Conservation (phyloP, 306 rosid species). For the Medicago ruthenica region DNA sequence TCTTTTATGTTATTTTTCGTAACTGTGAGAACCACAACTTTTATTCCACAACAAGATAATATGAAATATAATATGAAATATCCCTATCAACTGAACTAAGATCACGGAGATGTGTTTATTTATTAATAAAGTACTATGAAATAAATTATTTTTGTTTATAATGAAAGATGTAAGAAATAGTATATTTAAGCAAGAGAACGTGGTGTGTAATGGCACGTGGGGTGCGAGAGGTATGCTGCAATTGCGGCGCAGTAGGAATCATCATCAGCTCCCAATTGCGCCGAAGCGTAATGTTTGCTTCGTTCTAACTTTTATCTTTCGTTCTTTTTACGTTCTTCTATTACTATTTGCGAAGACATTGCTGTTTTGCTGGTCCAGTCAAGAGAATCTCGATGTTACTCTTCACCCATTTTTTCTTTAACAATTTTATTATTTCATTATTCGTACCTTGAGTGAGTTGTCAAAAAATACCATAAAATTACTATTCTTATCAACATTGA, state of each 20-base stretch:
- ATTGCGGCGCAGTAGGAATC: conserved; percentile 56
- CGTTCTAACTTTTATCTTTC: neutral
- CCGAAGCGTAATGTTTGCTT: neutral
- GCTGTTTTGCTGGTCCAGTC: too few species aligned
- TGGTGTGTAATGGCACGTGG: conserved; percentile 48
- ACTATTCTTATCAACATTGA: neutral
- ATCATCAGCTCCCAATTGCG: conserved; percentile 29
- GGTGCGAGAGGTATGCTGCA: conserved; percentile 27
- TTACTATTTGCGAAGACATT: too few species aligned
- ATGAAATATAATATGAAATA: too few species aligned
- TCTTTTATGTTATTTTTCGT: too few species aligned
- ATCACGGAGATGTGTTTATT: too few species aligned
- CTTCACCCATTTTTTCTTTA: neutral
- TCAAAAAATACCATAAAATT: neutral
- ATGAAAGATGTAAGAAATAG: too few species aligned
- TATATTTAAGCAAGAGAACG: neutral
- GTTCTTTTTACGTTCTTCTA: neutral
- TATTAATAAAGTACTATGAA: too few species aligned
- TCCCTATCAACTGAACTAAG: too few species aligned
- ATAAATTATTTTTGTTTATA: too few species aligned
- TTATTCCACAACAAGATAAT: too few species aligned
- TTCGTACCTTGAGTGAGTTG: too few species aligned
- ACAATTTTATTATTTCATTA: neutral
- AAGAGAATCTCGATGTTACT: neutral
- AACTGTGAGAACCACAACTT: too few species aligned